Evolutionary conservation across 2,329 filamentous ascomycete genomes (phyloP).

Genomic region (Colletotrichum higginsianum): DNA sequence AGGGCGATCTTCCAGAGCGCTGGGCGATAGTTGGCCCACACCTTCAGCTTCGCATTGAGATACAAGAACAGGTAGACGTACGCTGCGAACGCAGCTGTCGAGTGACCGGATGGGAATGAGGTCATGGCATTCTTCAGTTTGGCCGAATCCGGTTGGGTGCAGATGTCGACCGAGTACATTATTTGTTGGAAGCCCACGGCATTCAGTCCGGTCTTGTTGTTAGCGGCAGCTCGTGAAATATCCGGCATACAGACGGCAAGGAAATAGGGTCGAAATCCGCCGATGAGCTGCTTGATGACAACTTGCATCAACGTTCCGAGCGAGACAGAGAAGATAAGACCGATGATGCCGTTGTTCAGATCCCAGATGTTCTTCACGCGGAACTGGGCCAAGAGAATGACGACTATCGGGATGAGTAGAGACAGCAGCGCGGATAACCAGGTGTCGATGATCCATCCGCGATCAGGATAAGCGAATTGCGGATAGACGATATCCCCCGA

Average conservation of each 20-base stretch:
- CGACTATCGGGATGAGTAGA: conserved; percentile 68
- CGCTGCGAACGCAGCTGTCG: conserved; percentile 75
- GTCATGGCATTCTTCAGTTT: conserved; percentile 74
- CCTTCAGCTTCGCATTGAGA: conserved; percentile 80
- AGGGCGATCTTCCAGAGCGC: conserved; percentile 77
- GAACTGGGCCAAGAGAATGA: conserved; percentile 71
- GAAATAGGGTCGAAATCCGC: conserved; percentile 75
- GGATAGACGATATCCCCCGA: conserved; percentile 76
- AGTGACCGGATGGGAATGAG: conserved; percentile 78
- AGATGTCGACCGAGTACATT: conserved; percentile 76
- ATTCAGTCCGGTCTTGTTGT: conserved; percentile 57
- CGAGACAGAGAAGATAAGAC: conserved; percentile 72
- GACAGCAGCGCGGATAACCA: conserved; percentile 71
- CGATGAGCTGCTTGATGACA: conserved; percentile 76
- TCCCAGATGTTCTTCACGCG: conserved; percentile 72
- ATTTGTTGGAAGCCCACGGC: conserved; percentile 68
- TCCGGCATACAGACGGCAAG: conserved; percentile 75
- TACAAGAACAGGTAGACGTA: conserved; percentile 77
- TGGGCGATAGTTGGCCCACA: conserved; percentile 76
- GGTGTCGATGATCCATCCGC: conserved; percentile 74
- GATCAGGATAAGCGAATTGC: conserved; percentile 74
- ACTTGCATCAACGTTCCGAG: conserved; percentile 76
- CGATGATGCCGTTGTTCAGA: conserved; percentile 73
- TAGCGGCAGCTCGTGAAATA: conserved; percentile 58
- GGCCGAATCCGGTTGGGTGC: conserved; percentile 67